phyloP scores from a whole-genome alignment of 768 basidiomycete species.

The Ramaria rubella region DNA sequence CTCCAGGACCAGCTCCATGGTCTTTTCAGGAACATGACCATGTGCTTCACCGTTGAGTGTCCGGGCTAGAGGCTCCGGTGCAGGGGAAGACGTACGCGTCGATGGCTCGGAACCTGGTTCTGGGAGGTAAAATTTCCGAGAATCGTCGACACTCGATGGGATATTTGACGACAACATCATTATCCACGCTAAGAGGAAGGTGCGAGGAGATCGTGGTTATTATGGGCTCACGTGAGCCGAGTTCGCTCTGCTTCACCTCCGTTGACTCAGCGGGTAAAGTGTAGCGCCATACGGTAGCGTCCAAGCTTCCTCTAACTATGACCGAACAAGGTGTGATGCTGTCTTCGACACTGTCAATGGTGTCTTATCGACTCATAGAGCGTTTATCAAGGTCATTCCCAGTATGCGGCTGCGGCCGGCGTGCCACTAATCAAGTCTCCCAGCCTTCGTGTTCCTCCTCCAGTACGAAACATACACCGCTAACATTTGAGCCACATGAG shows the following conservation, averaged over 20 bases:
- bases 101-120: not conserved
- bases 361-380: not conserved
- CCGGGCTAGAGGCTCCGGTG: not conserved
- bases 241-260: not conserved
- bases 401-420: conserved; percentile 67
- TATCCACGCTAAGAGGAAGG: not conserved
- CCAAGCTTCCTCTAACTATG: not conserved
- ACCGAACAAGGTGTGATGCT: not conserved
- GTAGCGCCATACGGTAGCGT: not conserved
- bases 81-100: not conserved
- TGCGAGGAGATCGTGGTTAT: not conserved
- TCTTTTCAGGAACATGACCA: not conserved
- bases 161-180: no score
- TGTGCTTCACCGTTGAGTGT: not conserved
- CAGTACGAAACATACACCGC: conserved; percentile 39
- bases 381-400: conserved; percentile 38
- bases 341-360: not conserved
- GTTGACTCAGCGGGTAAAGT: not conserved
- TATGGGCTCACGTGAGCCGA: not conserved
- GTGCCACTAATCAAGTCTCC: conserved; percentile 92
- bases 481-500: not conserved
- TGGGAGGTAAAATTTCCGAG: not conserved
- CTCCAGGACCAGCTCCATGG: not conserved
- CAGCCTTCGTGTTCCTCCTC: conserved; percentile 76
- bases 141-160: not conserved